These are phyloP conservation scores for Populus trichocarpa DNA, from an alignment of 441 rosid genomes.

Conservation along the genomic window DNA sequence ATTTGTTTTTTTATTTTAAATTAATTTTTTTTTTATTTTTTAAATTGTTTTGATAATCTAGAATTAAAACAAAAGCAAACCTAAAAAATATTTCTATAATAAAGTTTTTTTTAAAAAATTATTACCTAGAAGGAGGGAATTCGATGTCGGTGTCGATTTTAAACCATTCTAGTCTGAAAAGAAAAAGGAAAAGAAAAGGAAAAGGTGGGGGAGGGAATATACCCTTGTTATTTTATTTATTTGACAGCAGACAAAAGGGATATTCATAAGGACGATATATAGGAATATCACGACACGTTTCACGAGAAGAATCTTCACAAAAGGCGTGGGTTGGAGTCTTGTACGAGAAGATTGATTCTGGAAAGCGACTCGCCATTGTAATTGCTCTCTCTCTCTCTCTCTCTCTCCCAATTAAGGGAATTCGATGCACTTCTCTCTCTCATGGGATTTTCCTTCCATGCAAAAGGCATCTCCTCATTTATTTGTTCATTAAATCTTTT, in stretches of 20 bases:
- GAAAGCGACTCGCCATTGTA: conserved; percentile 55
- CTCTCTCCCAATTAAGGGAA: conserved; percentile 23
- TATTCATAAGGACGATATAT: conserved; percentile 44
- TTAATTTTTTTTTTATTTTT: too few relatives aligned
- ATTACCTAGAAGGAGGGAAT: too few relatives aligned
- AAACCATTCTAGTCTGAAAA: background rate
- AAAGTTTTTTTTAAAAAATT: too few relatives aligned
- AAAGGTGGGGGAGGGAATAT: conserved; percentile 24
- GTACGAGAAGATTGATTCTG: conserved; percentile 37
- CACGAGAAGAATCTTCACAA: conserved; percentile 31
- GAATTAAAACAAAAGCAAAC: too few relatives aligned
- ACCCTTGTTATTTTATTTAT: conserved; percentile 8
- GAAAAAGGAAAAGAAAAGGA: background rate
- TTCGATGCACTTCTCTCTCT: conserved; percentile 41
- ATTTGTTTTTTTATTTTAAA: too few relatives aligned
- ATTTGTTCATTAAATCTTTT: background rate
- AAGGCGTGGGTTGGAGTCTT: conserved; percentile 63
- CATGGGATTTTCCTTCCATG: conserved; percentile 26
- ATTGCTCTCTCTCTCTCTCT: conserved; percentile 11
- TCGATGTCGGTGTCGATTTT: conserved; percentile 20
- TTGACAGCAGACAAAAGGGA: conserved; percentile 58
- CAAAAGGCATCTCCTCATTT: conserved; percentile 23
- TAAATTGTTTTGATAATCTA: too few relatives aligned
- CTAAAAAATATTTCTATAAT: too few relatives aligned
- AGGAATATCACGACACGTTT: conserved; percentile 51